Base-by-base conservation (phyloP, 148 eudicot genomes). In the Arctostaphylos glauca region DNA sequence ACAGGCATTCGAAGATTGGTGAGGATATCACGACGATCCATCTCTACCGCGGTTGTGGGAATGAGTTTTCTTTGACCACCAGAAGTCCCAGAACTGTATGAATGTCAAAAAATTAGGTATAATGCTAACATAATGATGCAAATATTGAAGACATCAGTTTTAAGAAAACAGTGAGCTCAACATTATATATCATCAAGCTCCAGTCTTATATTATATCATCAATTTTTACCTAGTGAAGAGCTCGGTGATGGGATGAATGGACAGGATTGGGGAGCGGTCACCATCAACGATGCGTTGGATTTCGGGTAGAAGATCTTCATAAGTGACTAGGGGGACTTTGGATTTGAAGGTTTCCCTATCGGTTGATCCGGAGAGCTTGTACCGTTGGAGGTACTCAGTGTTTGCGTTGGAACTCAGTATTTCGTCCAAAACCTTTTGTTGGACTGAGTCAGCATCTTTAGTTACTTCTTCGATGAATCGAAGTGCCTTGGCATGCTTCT, bases 1-100 rank as follows among this genome's bases (percentile, higher is more conserved):
- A 92, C 89, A n/a, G 94, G 93, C 93, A 85, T 90, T 48, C 88
- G 94, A 81, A 90, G 93, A 77, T 88, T 92, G 87, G 83, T 88
- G 38, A 92, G 90, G 6, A 86, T 84, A 52, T 89, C 87, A 78
- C 92, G 87, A 12, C 91, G 82, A n/a, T 84, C 88, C 92, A 86
- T 54, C 54, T 90, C 93, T 67, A 88, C 95, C 10, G 59, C 80
- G 9, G 88, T 92, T 10, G 93, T 89, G 41, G 95, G 95, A 89
- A 92, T 91, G 83, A 92, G 55, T 67, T 92, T 92, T 83, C 90
- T 82, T 86, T 92, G 92, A 0, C 93, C 95, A 6, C 86, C 92
- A 0, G 95, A 89, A 3, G 93, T 92, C 73, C 93, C 95, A 3
- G 87, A 85, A 49, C 87, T 85, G 64, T 15, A 54, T 44, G 47